Conservation (phyloP, 441 rosid species). For the Populus hybrid region DNA sequence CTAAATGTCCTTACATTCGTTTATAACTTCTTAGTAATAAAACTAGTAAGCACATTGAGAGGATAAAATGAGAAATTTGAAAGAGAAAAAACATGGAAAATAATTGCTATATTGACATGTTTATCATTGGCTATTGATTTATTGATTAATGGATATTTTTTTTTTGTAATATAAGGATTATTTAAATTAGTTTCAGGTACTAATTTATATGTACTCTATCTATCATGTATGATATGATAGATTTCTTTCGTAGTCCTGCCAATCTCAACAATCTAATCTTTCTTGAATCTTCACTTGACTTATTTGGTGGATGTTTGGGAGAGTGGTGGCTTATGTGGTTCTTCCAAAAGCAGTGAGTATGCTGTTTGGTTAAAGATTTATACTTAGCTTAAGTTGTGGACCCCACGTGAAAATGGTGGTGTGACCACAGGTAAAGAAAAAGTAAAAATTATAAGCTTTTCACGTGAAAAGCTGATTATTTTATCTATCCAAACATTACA, state of each 20-base stretch:
- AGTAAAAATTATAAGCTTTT: no score
- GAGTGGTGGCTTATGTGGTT: no score
- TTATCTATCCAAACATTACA: no score
- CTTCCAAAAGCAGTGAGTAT: no score
- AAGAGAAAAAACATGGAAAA: not conserved
- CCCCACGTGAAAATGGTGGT: no score
- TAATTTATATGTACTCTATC: not conserved
- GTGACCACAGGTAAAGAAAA: no score
- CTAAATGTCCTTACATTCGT: not conserved
- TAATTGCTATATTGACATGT: not conserved
- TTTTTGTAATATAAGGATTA: not conserved
- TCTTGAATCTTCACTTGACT: not conserved
- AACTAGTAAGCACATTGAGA: not conserved
- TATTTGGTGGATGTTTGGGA: not conserved
- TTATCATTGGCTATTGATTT: not conserved
- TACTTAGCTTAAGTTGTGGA: no score
- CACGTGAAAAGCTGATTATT: no score
- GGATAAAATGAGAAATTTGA: not conserved
- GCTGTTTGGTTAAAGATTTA: no score
- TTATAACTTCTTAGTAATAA: not conserved
- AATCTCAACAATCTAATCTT: not conserved
- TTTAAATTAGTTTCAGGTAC: not conserved
- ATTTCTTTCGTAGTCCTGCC: not conserved
- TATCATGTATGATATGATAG: not conserved
- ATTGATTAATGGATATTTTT: not conserved